Base-by-base conservation (phyloP, 2,329 filamentous ascomycete species). In the Colletotrichum sublineola region DNA sequence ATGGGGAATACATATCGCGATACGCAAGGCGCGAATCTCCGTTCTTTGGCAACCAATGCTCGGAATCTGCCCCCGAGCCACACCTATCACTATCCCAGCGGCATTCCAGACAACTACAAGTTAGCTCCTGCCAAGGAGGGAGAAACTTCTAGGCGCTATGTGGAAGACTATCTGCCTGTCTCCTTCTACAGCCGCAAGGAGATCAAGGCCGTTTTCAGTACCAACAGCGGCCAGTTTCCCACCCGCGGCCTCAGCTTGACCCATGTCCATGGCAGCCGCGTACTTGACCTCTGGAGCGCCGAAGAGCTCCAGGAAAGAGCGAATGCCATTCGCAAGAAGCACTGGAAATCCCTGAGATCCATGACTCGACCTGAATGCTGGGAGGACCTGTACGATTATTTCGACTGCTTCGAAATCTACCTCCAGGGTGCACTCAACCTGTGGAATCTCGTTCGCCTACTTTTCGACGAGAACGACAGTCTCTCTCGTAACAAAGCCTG, bases 361-460 rank as follows among this genome's bases (percentile, higher is more conserved):
- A 81, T 85, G 77, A 73, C 65, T 29, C 56, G 76, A 29, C 80
- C 79, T 2, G 20, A 77, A 38, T 78, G 67, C 73, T 85, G 81
- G 77, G 80, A 81, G 46, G 82, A 85, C 36, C 77, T 88, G 31
- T 87, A 84, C 79, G 75, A 77, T 2, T 88, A 85, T 74, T 89
- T 86, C 60, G 86, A 88, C 73, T 80, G 82, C 1, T 70, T 77
- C 12, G 86, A 88, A 62, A 78, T 89, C 38, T 88, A 86, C 76
- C 60, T 80, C 46, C 79, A 82, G 15, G 87, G 87, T 9, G 84
- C 83, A 0, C 78, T 83, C 72, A 89, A 89, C 73, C 78, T 88
- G 15, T 86, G 83, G 82, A 84, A 84, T 36, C 80, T 88, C 44
- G 74, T 86, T 56, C 80, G 82, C 40, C 80, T 81, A 11, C 76